phyloP scores from a whole-genome alignment of 495 filamentous ascomycete genomes.

The Rhypophila decipiens region DNA sequence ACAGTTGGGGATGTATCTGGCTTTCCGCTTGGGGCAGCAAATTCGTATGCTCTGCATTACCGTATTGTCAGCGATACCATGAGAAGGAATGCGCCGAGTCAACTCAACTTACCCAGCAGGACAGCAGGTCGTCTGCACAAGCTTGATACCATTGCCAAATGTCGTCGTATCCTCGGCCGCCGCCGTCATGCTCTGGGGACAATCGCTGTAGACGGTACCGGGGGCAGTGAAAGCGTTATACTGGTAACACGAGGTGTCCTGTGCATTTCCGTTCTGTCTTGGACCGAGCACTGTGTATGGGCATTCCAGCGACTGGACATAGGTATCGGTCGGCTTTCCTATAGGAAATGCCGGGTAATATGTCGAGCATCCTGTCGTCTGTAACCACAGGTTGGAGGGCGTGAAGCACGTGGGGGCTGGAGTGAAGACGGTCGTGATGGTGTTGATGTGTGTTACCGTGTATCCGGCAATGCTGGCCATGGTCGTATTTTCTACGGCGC shows the following conservation, averaged over 20 bases:
- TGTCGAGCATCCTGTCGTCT: not conserved
- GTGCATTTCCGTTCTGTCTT: not conserved
- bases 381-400: slow-evolving; percentile 2
- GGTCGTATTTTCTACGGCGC: too few relatives aligned
- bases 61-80: too few relatives aligned
- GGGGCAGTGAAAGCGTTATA: not conserved
- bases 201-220: slow-evolving; percentile 1
- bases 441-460: too few relatives aligned
- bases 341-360: not conserved
- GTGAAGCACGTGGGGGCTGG: slow-evolving; percentile 1
- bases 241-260: not conserved
- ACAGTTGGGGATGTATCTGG: not conserved
- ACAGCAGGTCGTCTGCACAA: not conserved
- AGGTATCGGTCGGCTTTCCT: not conserved
- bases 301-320: too few relatives aligned
- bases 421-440: not conserved
- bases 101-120: too few relatives aligned
- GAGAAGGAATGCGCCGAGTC: too few relatives aligned
- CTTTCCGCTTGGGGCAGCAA: not conserved
- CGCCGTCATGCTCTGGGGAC: not conserved
- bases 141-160: not conserved
- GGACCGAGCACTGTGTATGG: not conserved
- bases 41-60: not conserved
- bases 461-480: too few relatives aligned
- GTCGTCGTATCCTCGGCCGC: not conserved